Percentiles rank a stretch among this genome's conserved stretches.
phyloP scores from a whole-genome alignment of 1,284 basidiomycete genomes.

The Leccinum variabile region DNA sequence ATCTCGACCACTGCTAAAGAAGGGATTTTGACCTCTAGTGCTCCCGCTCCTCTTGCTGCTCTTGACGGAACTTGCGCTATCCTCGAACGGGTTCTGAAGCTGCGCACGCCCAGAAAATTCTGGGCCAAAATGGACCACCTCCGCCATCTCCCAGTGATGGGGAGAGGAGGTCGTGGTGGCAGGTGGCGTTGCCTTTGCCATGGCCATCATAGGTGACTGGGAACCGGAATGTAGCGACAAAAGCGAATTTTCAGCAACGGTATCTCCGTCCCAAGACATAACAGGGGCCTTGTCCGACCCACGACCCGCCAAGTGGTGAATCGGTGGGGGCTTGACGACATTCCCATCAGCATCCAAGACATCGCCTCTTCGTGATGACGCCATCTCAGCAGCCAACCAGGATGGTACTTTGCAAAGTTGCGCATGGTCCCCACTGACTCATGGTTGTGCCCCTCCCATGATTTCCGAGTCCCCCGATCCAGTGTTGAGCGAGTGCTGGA shows the following conservation, averaged over 20 bases:
- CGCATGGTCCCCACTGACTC: slow-evolving; percentile 36
- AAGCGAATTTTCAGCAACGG: slow-evolving; percentile 49
- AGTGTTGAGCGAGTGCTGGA: slow-evolving; percentile 43
- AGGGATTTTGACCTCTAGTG: slow-evolving; percentile 56
- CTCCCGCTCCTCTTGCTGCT: slow-evolving; percentile 32
- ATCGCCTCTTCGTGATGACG: slow-evolving; percentile 32
- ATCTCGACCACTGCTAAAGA: no score
- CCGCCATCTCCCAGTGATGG: slow-evolving; percentile 72
- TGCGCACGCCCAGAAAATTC: slow-evolving; percentile 23
- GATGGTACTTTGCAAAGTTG: slow-evolving; percentile 40
- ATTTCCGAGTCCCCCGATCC: slow-evolving; percentile 40
- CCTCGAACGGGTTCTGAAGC: slow-evolving; percentile 44
- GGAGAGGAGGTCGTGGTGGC: slow-evolving; percentile 45
- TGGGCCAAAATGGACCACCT: slow-evolving; percentile 47
- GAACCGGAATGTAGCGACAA: slow-evolving; percentile 46
- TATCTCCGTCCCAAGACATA: slow-evolving; percentile 58
- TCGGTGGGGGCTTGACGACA: slow-evolving; percentile 30
- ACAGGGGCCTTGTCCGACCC: slow-evolving; percentile 29
- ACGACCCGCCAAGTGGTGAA: slow-evolving; percentile 44
- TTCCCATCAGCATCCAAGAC: slow-evolving; percentile 9
- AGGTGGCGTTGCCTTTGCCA: slow-evolving; percentile 60
- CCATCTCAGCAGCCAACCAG: slow-evolving; percentile 52
- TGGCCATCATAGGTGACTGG: slow-evolving; percentile 52
- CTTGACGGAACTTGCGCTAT: slow-evolving; percentile 30
- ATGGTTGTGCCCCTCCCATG: slow-evolving; percentile 32